phyloP scores from a whole-genome alignment of 768 basidiomycete species.

The Royoungia palumana region DNA sequence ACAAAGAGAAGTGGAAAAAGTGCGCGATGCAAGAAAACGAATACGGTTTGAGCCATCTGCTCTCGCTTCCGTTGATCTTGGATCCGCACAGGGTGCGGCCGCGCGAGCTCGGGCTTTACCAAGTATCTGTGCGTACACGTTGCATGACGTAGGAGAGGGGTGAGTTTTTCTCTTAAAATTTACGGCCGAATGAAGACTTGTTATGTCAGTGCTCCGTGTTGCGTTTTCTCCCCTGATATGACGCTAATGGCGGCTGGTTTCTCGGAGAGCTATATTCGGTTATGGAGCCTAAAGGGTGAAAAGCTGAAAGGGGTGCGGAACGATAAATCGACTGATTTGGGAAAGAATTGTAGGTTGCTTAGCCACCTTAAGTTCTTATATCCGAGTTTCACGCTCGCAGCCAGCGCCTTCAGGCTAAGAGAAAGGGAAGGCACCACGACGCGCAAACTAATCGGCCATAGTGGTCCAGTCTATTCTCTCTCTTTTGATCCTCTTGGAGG shows the following conservation, averaged over 20 bases:
- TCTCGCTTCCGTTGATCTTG: conserved; percentile 53
- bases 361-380: neutral
- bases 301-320: conserved; percentile 73
- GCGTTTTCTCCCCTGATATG: conserved; percentile 86
- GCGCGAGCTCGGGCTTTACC: conserved; percentile 67
- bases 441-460: conserved; percentile 95
- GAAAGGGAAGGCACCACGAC: conserved; percentile 80
- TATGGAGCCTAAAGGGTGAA: conserved; percentile 95
- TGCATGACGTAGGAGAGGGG: conserved; percentile 96
- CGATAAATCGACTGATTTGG: conserved; percentile 63
- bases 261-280: conserved; percentile 88
- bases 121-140: conserved; percentile 91
- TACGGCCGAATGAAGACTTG: conserved; percentile 8
- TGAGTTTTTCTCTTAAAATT: conserved; percentile 36
- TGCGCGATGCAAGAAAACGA: conserved; percentile 87
- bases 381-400: conserved; percentile 35
- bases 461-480: conserved; percentile 92
- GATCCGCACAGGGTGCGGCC: conserved; percentile 55
- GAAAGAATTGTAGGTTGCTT: conserved; percentile 62
- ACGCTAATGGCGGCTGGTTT: conserved; percentile 94
- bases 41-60: conserved; percentile 83
- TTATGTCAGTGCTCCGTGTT: conserved; percentile 67
- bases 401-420: conserved; percentile 52
- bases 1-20: conserved; percentile 83
- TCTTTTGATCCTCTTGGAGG: conserved; percentile 91